Evolutionary conservation across 345 rosid species (phyloP).

Genomic region (Lenwebbia sp.): DNA sequence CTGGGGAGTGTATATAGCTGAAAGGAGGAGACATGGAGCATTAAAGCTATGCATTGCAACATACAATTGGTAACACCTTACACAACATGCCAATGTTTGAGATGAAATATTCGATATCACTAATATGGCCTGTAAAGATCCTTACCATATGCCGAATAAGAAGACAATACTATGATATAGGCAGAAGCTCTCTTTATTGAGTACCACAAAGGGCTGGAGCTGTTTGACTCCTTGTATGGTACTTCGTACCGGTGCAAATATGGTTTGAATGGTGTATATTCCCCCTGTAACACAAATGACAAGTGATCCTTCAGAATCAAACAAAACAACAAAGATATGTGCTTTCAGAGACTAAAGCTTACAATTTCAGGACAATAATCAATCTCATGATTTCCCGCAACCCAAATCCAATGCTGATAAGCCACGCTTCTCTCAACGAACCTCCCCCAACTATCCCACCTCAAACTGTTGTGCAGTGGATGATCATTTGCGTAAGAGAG

Average conservation of each 20-base stretch:
- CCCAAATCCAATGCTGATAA: constrained; percentile 10
- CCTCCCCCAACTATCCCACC: constrained; percentile 1
- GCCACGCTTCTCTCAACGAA: neutral
- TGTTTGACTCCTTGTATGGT: constrained; percentile 5
- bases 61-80: too few relatives aligned
- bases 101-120: too few relatives aligned
- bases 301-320: neutral
- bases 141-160: constrained; percentile 13
- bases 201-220: constrained; percentile 4
- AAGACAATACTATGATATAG: constrained; percentile 2
- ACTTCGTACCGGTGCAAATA: neutral
- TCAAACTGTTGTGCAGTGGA: neutral
- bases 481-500: constrained; percentile 5
- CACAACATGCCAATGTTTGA: too few relatives aligned
- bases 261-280: constrained; percentile 3
- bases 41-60: neutral
- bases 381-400: constrained; percentile 4
- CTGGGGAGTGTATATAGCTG: constrained; percentile 31
- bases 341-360: neutral
- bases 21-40: neutral
- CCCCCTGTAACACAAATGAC: constrained; percentile 1
- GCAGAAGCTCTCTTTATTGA: constrained; percentile 10
- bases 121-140: neutral
- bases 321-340: neutral
- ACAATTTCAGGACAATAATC: constrained; percentile 3